Evolutionary conservation across 106 monocot genomes (phyloP), one percentile per base, ranked within the genome.

Genomic region (Chionographis japonica): DNA sequence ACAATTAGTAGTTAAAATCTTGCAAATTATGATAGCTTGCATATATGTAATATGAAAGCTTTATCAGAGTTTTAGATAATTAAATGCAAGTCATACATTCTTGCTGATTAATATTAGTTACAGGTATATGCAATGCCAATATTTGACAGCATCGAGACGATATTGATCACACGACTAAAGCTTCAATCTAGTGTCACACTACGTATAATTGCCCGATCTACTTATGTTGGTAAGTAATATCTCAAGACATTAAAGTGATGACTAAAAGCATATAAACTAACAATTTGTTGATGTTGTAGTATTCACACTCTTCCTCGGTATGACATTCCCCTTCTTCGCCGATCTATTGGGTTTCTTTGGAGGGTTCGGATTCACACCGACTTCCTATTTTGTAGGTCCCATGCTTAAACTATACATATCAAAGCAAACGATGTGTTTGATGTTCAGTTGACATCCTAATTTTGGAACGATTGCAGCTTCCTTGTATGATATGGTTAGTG

Each of bases 41-140:
- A 46, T 0, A 46, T 46, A 46, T 46, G 9, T 2, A 46, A 46
- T 46, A 10, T 10, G 8, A 46, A 46, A 0, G 46, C 5, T 46
- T 46, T 5, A 46, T 10, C 5, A 27, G 27, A 27, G 27, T 27
- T 27, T 46, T 10, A 46, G 46, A 6, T 46, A 46, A 10, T 6
- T 46, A 6, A 46, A 0, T 46, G 5, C 46, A 46, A 5, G 2
- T 6, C 9, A 46, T 2, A 46, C 46, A 27, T 46, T 46, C 9
- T 46, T 0, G 5, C 2, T 46, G 46, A 46, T 46, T 46, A 46
- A 46, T 46, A 46, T 10, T 46, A 46, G 9, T 6, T 75, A 54
- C n/a, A 75, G 75, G 75, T 75, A 3, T 75, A 75, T 75, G 75
- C 75, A 6, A 75, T 75, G 75, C 75, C 75, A 15, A 62, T 75